Conservation (phyloP, 2,329 filamentous ascomycete species). For the Fusarium bactridioides region DNA sequence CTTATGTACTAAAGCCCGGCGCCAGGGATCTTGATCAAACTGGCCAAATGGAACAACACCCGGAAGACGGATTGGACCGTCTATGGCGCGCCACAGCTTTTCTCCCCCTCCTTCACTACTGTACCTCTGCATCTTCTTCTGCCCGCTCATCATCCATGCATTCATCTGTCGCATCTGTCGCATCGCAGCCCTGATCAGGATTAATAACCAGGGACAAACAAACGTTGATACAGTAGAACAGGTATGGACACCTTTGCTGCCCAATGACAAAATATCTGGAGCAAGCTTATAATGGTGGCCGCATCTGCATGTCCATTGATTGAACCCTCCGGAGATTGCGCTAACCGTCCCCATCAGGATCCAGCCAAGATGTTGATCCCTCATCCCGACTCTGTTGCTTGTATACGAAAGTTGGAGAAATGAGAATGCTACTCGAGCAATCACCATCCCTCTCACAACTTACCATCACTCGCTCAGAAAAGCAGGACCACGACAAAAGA, state of each 20-base stretch:
- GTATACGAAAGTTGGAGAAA: slow-evolving; percentile 25
- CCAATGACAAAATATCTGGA: slow-evolving; percentile 41
- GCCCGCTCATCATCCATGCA: slow-evolving; percentile 15
- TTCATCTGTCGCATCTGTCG: slow-evolving; percentile 16
- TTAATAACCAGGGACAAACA: background rate
- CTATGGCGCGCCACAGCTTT: slow-evolving; percentile 25
- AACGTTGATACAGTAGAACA: slow-evolving; percentile 10
- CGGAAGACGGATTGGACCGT: slow-evolving; percentile 50
- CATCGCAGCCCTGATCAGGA: background rate
- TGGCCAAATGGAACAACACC: slow-evolving; percentile 56
- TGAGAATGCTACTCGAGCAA: slow-evolving; percentile 32
- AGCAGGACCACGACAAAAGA: slow-evolving; percentile 8
- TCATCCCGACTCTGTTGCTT: slow-evolving; percentile 10
- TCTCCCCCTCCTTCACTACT: slow-evolving; percentile 3
- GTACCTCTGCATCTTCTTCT: slow-evolving; percentile 5
- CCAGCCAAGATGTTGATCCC: slow-evolving; percentile 9
- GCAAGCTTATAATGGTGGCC: slow-evolving; percentile 13
- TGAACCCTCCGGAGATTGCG: slow-evolving; percentile 27
- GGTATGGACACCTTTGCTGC: slow-evolving; percentile 46
- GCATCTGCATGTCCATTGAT: slow-evolving; percentile 16
- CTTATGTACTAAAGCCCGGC: slow-evolving; percentile 12
- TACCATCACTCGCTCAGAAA: slow-evolving; percentile 19
- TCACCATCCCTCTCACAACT: background rate
- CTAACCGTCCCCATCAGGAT: slow-evolving; percentile 11
- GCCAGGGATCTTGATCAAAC: slow-evolving; percentile 42